phyloP scores from a whole-genome alignment of 129 eudicot species.

The Kitagawia praeruptora region DNA sequence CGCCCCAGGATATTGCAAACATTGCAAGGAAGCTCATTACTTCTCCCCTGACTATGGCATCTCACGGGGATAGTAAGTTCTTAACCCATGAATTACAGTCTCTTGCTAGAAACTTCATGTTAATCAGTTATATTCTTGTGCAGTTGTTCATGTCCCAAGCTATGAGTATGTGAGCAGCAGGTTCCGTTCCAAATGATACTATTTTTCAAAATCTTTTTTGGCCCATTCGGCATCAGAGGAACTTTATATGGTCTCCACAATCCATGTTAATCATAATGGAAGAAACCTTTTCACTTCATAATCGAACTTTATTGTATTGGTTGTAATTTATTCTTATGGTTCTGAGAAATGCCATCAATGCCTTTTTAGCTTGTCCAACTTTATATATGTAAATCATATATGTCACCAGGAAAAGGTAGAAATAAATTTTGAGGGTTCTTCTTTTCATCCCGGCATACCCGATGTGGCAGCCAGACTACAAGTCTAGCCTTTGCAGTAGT shows the following conservation, averaged over 20 bases:
- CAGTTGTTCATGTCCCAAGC: conserved; percentile 72
- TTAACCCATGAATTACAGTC: background rate
- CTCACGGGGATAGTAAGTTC: conserved; percentile 79
- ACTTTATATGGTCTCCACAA: background rate
- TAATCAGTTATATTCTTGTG: background rate
- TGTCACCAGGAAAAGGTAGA: background rate
- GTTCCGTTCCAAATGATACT: conserved; percentile 33
- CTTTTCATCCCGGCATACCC: background rate
- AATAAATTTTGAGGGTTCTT: background rate
- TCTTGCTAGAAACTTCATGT: background rate
- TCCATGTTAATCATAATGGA: conserved; percentile 15
- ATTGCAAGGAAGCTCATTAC: conserved; percentile 58
- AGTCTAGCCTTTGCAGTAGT: background rate
- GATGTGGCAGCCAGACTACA: background rate
- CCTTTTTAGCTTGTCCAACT: background rate
- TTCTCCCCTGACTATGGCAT: conserved; percentile 97
- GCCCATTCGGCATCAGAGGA: background rate
- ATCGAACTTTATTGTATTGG: conserved; percentile 17
- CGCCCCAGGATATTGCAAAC: conserved; percentile 61
- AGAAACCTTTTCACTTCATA: conserved; percentile 4
- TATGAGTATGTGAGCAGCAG: conserved; percentile 65
- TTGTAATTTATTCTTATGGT: conserved; percentile 24
- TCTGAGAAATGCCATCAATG: conserved; percentile 7
- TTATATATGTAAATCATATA: background rate
- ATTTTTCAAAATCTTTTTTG: background rate